Conservation (phyloP, 2,329 filamentous ascomycete genomes). For the Penicillium rolfsii region DNA sequence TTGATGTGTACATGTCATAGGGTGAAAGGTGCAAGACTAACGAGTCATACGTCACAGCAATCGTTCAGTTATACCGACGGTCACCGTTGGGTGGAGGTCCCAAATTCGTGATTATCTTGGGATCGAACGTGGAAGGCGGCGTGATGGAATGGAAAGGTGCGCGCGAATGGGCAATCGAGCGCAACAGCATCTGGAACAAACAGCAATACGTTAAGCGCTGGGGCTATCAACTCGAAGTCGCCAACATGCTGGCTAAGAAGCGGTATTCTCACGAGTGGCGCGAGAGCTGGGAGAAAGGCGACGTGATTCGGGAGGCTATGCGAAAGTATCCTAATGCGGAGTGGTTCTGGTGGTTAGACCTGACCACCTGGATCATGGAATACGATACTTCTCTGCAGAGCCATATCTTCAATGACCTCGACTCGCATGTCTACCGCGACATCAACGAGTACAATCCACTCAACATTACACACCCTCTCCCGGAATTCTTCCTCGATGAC, state of each 20-base stretch:
- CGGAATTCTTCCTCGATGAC: constrained; percentile 73
- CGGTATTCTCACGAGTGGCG: constrained; percentile 98
- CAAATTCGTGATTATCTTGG: constrained; percentile 91
- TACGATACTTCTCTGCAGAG: constrained; percentile 84
- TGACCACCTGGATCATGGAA: constrained; percentile 98
- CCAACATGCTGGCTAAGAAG: constrained; percentile 99
- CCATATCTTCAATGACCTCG: constrained; percentile 84
- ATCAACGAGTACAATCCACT: constrained; percentile 96
- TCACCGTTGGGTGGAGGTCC: constrained; percentile 77
- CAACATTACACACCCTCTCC: constrained; percentile 84
- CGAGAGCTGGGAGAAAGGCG: constrained; percentile 99
- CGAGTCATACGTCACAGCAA: constrained; percentile 48
- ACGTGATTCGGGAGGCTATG: constrained; percentile 85
- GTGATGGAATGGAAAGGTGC: constrained; percentile 99
- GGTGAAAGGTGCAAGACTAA: neutral
- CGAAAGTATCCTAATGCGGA: constrained; percentile 93
- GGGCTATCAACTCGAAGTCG: constrained; percentile 95
- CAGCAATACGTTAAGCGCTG: constrained; percentile 81
- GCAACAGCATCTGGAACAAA: constrained; percentile 95
- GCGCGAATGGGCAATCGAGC: constrained; percentile 95
- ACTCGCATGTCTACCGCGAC: constrained; percentile 80
- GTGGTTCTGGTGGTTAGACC: constrained; percentile 99
- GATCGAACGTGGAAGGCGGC: constrained; percentile 90
- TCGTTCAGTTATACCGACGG: constrained; percentile 68
- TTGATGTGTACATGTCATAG: neutral